These are phyloP conservation scores for Polytrichum commune DNA, from an alignment of 225 moss, liverwort and hornwort genomes.

Conservation along the genomic window DNA sequence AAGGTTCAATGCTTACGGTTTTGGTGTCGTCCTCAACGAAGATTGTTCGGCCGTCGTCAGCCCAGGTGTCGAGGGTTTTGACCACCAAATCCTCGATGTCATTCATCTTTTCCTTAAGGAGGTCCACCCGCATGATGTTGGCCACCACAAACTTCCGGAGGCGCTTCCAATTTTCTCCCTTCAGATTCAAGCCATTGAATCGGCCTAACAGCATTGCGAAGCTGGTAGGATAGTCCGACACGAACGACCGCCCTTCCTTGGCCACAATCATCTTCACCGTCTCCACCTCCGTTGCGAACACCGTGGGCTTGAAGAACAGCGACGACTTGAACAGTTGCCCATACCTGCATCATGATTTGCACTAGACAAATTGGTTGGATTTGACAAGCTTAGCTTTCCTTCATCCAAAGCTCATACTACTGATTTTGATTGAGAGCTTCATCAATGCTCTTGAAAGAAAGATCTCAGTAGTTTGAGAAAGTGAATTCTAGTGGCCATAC, in stretches of 20 bases:
- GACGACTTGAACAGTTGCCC: constrained; percentile 52
- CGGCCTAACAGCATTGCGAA: constrained; percentile 46
- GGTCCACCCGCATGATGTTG: constrained; percentile 41
- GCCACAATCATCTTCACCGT: constrained; percentile 58
- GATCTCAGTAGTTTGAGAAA: too few relatives aligned
- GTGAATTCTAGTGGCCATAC: too few relatives aligned
- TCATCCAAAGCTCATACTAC: too few relatives aligned
- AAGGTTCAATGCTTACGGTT: constrained; percentile 14
- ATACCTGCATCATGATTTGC: constrained; percentile 18
- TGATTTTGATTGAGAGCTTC: too few relatives aligned
- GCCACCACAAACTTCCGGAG: constrained; percentile 32
- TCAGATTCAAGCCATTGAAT: constrained; percentile 49
- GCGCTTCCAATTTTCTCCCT: constrained; percentile 55
- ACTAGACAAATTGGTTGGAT: too few relatives aligned
- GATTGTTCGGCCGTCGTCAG: constrained; percentile 23
- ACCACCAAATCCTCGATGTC: constrained; percentile 44
- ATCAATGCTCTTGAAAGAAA: too few relatives aligned
- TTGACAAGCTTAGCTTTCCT: too few relatives aligned
- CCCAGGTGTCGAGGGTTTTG: constrained; percentile 31
- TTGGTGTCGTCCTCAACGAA: constrained; percentile 56
- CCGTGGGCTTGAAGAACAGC: constrained; percentile 38
- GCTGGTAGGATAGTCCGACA: constrained; percentile 47
- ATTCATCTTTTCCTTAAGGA: constrained; percentile 31
- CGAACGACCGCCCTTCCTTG: constrained; percentile 48
- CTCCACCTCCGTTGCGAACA: constrained; percentile 38